Evolutionary conservation across 495 filamentous ascomycete species (phyloP).

Genomic region (Penicillium odoratum): DNA sequence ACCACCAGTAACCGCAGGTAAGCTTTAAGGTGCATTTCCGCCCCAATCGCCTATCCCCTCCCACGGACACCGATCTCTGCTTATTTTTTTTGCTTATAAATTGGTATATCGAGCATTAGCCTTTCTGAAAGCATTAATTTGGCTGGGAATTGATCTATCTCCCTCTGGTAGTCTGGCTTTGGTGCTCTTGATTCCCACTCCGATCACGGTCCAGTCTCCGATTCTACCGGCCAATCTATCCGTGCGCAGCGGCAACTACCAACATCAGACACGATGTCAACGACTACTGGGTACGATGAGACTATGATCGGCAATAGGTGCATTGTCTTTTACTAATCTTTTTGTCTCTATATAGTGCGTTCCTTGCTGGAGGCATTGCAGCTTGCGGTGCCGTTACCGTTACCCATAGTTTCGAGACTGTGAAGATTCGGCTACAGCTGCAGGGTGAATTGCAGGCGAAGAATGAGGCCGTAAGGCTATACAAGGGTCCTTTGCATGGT

Average conservation of each 20-base stretch:
- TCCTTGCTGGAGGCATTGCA: conserved; percentile 93
- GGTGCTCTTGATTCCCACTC: conserved; percentile 14
- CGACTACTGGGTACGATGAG: conserved; percentile 49
- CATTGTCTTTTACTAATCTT: conserved; percentile 13
- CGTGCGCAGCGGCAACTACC: not conserved
- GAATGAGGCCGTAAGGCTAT: conserved; percentile 76
- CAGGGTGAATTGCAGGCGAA: conserved; percentile 94
- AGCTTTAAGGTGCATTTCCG: conserved; percentile 26
- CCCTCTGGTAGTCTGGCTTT: not conserved
- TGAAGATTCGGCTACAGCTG: conserved; percentile 98
- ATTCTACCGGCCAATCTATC: conserved; percentile 10
- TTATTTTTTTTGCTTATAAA: not conserved
- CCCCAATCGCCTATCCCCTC: conserved; percentile 10
- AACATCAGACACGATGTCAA: conserved; percentile 42
- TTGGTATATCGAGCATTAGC: not conserved
- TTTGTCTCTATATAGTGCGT: conserved; percentile 49
- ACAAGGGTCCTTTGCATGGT: conserved; percentile 90
- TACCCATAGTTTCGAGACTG: conserved; percentile 97
- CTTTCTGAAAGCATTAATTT: not conserved
- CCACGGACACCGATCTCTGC: conserved; percentile 1
- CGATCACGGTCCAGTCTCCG: conserved; percentile 23
- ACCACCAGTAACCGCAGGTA: conserved; percentile 25
- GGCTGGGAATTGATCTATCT: not conserved
- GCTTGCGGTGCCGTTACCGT: conserved; percentile 97
- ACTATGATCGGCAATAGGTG: not conserved